Percentiles rank a stretch among this genome's conserved stretches.
phyloP scores from a whole-genome alignment of 371 early-diverging fungal species.

The Fennellomyces sp. region DNA sequence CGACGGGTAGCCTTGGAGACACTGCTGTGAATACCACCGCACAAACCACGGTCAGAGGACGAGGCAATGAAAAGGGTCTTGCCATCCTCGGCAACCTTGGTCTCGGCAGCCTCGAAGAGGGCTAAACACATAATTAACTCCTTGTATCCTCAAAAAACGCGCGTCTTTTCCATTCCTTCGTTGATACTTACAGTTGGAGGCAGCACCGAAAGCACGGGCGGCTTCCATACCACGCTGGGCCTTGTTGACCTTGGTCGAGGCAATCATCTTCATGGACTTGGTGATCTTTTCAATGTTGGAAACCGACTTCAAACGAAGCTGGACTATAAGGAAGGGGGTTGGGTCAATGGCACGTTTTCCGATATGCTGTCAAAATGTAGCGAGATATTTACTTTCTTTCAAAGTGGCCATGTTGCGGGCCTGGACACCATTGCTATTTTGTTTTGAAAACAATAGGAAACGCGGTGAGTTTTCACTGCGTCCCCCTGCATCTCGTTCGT shows the following conservation, averaged over 20 bases:
- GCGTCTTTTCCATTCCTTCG: neutral
- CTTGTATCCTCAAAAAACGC: neutral
- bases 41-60: conserved; percentile 98
- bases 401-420: conserved; percentile 87
- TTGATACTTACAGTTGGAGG: conserved; percentile 51
- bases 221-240: conserved; percentile 95
- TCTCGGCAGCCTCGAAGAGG: conserved; percentile 81
- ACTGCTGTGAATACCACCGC: conserved; percentile 98
- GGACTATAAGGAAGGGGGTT: conserved; percentile 64
- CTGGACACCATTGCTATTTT: conserved; percentile 61
- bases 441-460: neutral
- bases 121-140: conserved; percentile 44
- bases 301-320: conserved; percentile 95
- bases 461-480: neutral
- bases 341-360: neutral
- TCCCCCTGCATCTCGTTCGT: neutral
- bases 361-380: neutral
- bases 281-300: conserved; percentile 98
- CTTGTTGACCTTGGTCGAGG: conserved; percentile 96
- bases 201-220: conserved; percentile 85
- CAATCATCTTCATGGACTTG: conserved; percentile 99
- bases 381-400: conserved; percentile 78
- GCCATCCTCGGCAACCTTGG: conserved; percentile 59
- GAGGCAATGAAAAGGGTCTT: conserved; percentile 77
- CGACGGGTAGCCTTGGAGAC: conserved; percentile 87